Conservation (phyloP, 345 rosid genomes). For the Cardamine occulta region DNA sequence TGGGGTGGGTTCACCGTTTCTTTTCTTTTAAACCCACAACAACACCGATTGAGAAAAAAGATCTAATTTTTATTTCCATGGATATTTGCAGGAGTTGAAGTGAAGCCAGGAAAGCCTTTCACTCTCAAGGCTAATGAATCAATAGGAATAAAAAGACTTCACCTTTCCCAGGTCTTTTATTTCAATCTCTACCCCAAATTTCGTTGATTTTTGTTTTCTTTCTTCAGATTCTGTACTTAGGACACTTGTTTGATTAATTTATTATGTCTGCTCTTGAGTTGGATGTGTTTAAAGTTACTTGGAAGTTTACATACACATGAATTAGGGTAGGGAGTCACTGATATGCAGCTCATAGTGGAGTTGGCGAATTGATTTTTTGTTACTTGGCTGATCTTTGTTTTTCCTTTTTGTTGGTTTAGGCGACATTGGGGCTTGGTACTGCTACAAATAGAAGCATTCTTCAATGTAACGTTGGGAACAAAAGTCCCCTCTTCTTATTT, state of each 20-base stretch:
- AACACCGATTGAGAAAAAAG: not conserved
- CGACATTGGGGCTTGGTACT: slow-evolving; percentile 66
- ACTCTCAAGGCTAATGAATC: slow-evolving; percentile 42
- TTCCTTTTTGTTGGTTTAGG: slow-evolving; percentile 43
- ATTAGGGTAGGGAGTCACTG: not conserved
- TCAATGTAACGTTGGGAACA: slow-evolving; percentile 78
- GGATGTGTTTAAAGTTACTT: not conserved
- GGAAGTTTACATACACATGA: not conserved
- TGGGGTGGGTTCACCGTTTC: slow-evolving; percentile 32
- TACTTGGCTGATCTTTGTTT: slow-evolving; percentile 5
- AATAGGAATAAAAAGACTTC: slow-evolving; percentile 54
- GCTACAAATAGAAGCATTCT: slow-evolving; percentile 48
- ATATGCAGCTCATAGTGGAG: not conserved
- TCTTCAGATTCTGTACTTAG: not conserved
- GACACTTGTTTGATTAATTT: not conserved
- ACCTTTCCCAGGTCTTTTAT: slow-evolving; percentile 60
- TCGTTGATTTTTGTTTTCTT: not conserved
- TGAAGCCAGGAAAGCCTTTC: slow-evolving; percentile 66
- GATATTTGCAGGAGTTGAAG: slow-evolving; percentile 62
- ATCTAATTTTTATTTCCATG: not conserved
- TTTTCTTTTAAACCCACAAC: not conserved
- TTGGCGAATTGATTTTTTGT: not conserved
- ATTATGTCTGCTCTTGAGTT: not conserved
- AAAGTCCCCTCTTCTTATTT: slow-evolving; percentile 63
- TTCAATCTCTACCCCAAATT: not conserved